Conservation (phyloP, 176 grass and related monocot species). For the Carex scoparia region DNA sequence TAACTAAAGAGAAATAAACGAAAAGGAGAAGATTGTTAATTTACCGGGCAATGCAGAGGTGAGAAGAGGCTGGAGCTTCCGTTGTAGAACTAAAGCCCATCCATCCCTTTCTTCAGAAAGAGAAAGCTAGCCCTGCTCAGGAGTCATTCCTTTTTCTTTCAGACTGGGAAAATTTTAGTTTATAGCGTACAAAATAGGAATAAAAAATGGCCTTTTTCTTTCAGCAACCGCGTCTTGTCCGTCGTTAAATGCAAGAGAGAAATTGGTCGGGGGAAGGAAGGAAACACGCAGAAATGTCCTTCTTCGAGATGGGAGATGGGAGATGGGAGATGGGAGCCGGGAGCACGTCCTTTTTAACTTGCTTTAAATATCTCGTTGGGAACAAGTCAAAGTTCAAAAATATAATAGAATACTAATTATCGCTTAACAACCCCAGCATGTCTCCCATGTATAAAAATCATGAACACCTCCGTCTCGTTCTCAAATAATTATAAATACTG, state of each 20-base stretch:
- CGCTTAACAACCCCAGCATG: neutral
- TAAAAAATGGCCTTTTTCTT: neutral
- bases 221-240: neutral
- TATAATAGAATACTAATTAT: no score
- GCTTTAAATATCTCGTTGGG: neutral
- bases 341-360: neutral
- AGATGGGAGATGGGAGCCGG: neutral
- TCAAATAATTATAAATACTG: no score
- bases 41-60: constrained; percentile 1
- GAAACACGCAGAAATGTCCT: neutral
- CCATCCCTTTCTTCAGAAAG: neutral
- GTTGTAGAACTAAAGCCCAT: neutral
- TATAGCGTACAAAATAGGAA: neutral
- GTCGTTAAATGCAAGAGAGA: neutral
- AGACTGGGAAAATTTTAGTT: neutral
- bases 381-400: no score
- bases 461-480: neutral
- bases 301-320: neutral
- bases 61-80: neutral
- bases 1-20: neutral
- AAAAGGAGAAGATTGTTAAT: neutral
- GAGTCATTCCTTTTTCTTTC: neutral
- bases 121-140: neutral
- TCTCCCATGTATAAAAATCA: neutral
- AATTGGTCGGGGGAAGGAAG: neutral